Percentiles rank a stretch among this genome's conserved stretches.
Conservation (phyloP, 2,329 filamentous ascomycete species). For the Fusarium foetens region DNA sequence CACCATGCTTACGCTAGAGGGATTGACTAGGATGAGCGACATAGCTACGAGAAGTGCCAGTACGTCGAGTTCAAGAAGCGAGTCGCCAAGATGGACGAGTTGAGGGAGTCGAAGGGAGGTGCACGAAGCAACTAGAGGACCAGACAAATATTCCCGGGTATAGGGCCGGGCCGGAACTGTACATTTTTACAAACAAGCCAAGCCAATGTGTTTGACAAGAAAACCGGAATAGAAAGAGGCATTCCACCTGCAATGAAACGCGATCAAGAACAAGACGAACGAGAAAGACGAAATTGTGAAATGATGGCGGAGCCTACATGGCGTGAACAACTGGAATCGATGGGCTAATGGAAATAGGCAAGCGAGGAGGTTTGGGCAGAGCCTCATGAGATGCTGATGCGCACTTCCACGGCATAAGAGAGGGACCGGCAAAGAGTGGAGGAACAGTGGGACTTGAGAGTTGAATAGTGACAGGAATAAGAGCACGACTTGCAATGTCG, state of each 20-base stretch:
- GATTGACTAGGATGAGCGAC: slow-evolving; percentile 81
- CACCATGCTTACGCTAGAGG: slow-evolving; percentile 37
- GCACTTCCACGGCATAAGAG: slow-evolving; percentile 28
- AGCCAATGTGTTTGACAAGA: slow-evolving; percentile 36
- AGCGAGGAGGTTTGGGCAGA: slow-evolving; percentile 31
- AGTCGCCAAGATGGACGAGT: slow-evolving; percentile 97
- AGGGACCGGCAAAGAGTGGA: slow-evolving; percentile 40
- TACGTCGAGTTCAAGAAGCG: slow-evolving; percentile 99
- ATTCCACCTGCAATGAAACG: slow-evolving; percentile 36
- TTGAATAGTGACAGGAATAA: slow-evolving; percentile 23
- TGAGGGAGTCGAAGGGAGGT: slow-evolving; percentile 85
- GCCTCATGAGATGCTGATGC: slow-evolving; percentile 40
- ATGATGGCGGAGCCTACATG: slow-evolving; percentile 29
- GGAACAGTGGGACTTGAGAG: slow-evolving; percentile 22
- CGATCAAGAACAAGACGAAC: slow-evolving; percentile 9
- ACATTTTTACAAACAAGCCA: slow-evolving; percentile 47
- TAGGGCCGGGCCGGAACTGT: slow-evolving; percentile 43
- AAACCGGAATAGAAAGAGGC: slow-evolving; percentile 43
- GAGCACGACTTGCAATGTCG: slow-evolving; percentile 23
- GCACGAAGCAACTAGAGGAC: slow-evolving; percentile 80
- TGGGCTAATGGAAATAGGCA: slow-evolving; percentile 42
- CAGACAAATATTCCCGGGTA: slow-evolving; percentile 14
- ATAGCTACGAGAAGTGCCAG: slow-evolving; percentile 99
- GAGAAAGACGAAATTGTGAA: slow-evolving; percentile 13
- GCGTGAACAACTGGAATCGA: slow-evolving; percentile 39